phyloP scores from a whole-genome alignment of 2,329 filamentous ascomycete genomes.

The Clonostachys rosea region DNA sequence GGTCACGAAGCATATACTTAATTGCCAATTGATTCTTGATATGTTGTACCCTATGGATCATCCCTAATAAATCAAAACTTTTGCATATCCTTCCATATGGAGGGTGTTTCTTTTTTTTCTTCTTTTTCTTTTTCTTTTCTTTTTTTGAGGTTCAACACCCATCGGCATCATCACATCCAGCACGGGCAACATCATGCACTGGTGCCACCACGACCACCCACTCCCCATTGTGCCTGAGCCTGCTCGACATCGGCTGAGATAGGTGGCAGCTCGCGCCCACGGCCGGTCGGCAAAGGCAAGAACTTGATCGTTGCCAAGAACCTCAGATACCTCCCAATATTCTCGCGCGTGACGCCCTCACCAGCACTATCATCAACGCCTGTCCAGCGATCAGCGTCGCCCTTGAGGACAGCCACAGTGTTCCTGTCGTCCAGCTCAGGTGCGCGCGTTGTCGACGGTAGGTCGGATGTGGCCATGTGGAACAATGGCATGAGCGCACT shows the following conservation, averaged over 20 bases:
- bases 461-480: conserved; percentile 65
- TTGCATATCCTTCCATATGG: too few species aligned
- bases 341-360: conserved; percentile 15
- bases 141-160: too few species aligned
- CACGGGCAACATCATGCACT: too few species aligned
- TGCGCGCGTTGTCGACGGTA: conserved; percentile 63
- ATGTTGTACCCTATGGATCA: too few species aligned
- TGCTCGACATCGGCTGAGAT: background rate
- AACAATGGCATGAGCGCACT: conserved; percentile 56
- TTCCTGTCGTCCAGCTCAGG: conserved; percentile 66
- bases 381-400: conserved; percentile 55
- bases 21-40: too few species aligned
- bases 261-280: conserved; percentile 13
- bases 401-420: conserved; percentile 56
- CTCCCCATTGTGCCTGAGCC: conserved; percentile 16
- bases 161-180: too few species aligned
- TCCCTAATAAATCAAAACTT: too few species aligned
- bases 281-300: conserved; percentile 16
- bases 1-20: too few species aligned
- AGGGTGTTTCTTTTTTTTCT: too few species aligned
- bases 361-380: conserved; percentile 49
- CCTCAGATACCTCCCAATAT: conserved; percentile 16
- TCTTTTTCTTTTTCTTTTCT: too few species aligned
- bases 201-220: conserved; percentile 37
- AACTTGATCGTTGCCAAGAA: conserved; percentile 21